Evolutionary conservation across 1,139 yeast species (phyloP).

Genomic region (Zygoascus sp.): DNA sequence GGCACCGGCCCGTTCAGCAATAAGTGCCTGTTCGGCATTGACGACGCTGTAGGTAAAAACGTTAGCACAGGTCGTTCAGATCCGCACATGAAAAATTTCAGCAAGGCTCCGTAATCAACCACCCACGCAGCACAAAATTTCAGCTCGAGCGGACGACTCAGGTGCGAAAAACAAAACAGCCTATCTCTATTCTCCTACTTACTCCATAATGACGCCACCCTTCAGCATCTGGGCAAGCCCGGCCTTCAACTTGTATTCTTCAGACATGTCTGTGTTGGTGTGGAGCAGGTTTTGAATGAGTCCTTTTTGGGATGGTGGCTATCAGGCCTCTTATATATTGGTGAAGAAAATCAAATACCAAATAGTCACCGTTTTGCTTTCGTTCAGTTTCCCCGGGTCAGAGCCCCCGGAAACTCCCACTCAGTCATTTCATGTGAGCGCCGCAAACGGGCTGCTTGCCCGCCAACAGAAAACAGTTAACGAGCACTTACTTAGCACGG

Average conservation of each 20-base stretch:
- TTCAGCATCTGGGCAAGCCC: slow-evolving; percentile 88
- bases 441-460: too few species aligned
- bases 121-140: too few species aligned
- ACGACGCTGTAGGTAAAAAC: slow-evolving; percentile 40
- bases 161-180: too few species aligned
- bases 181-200: slow-evolving; percentile 7
- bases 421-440: too few species aligned
- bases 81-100: background rate
- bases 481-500: too few species aligned
- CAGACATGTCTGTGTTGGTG: slow-evolving; percentile 8
- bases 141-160: too few species aligned
- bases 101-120: too few species aligned
- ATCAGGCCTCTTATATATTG: background rate
- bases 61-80: background rate
- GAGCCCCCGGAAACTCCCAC: background rate
- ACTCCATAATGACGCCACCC: slow-evolving; percentile 22
- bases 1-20: slow-evolving; percentile 84
- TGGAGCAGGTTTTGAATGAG: background rate
- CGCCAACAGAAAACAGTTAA: too few species aligned
- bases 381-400: background rate
- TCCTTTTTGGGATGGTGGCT: too few species aligned
- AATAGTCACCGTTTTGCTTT: background rate
- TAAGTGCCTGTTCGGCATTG: slow-evolving; percentile 53
- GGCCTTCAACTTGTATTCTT: slow-evolving; percentile 57
- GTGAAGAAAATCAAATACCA: background rate